A percentile compares a stretch with the other conserved stretches of the same genome.
Conservation (phyloP, 306 rosid species). For the Castanospermum australe region DNA sequence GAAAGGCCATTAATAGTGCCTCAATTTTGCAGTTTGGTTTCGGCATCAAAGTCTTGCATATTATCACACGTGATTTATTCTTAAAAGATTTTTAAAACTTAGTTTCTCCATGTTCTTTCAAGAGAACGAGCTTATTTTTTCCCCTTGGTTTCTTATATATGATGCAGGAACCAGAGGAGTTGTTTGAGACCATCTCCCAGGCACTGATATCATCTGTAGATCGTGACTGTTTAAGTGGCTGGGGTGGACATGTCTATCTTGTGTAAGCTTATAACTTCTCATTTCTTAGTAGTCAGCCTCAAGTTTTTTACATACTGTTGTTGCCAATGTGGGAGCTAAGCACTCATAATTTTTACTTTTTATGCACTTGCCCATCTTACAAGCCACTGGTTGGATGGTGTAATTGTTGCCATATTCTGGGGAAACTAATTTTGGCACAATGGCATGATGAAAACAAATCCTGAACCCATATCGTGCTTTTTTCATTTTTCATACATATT, state of each 20-base stretch:
- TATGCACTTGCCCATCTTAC: not conserved
- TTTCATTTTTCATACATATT: too few species aligned
- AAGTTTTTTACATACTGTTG: not conserved
- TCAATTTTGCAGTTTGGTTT: not conserved
- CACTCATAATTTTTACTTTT: not conserved
- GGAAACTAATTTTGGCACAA: not conserved
- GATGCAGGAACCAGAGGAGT: slow-evolving; percentile 87
- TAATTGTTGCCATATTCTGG: not conserved
- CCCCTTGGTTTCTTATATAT: slow-evolving; percentile 22
- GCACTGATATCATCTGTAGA: slow-evolving; percentile 94
- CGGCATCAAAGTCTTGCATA: not conserved
- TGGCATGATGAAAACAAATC: not conserved
- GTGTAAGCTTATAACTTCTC: slow-evolving; percentile 64
- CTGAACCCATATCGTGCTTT: too few species aligned
- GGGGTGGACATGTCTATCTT: slow-evolving; percentile 97
- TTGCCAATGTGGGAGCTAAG: not conserved
- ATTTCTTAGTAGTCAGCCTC: not conserved
- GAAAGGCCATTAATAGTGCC: not conserved
- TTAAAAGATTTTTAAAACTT: not conserved
- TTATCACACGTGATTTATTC: not conserved
- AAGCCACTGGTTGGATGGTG: not conserved
- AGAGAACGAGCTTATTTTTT: not conserved
- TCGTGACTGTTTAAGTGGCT: slow-evolving; percentile 99
- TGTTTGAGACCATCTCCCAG: slow-evolving; percentile 93
- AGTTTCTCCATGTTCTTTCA: not conserved